Evolutionary conservation across 2,329 filamentous ascomycete genomes (phyloP).

Genomic region (Triangularia setosa): DNA sequence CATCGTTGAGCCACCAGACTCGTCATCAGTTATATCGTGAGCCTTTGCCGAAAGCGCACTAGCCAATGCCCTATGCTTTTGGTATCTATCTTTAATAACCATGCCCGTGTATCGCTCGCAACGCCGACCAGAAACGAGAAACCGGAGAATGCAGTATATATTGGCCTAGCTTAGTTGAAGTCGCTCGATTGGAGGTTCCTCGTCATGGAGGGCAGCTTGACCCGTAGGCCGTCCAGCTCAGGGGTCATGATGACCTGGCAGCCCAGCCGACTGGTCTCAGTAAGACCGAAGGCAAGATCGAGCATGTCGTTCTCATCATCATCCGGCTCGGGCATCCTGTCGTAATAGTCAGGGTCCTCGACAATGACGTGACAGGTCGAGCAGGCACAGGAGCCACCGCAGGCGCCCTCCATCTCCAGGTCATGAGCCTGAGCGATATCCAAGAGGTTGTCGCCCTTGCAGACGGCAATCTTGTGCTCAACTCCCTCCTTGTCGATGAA

Average conservation of each 20-base stretch:
- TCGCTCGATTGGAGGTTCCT: conserved; percentile 94
- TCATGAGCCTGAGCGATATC: conserved; percentile 94
- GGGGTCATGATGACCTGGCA: conserved; percentile 92
- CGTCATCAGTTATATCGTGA: background rate
- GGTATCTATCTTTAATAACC: conserved; percentile 22
- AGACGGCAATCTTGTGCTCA: conserved; percentile 72
- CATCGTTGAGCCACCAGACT: background rate
- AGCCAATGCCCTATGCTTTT: conserved; percentile 16
- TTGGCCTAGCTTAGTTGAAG: conserved; percentile 50
- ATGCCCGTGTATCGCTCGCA: conserved; percentile 11
- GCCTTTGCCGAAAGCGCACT: background rate
- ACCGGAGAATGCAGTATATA: background rate
- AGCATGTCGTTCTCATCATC: conserved; percentile 89
- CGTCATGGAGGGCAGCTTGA: conserved; percentile 88
- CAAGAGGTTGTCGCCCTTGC: conserved; percentile 84
- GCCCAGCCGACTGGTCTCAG: conserved; percentile 77
- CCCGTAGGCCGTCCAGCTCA: conserved; percentile 79
- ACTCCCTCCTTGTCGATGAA: conserved; percentile 89
- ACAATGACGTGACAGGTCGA: conserved; percentile 92
- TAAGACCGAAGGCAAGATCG: conserved; percentile 84
- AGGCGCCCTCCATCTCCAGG: conserved; percentile 97
- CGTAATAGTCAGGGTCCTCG: conserved; percentile 66
- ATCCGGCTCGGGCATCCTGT: conserved; percentile 72
- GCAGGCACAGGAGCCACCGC: conserved; percentile 89
- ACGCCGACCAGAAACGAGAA: conserved; percentile 14